Percentiles rank a stretch among this genome's conserved stretches.
Conservation (phyloP, 208 protist species). For the Leishmania major region DNA sequence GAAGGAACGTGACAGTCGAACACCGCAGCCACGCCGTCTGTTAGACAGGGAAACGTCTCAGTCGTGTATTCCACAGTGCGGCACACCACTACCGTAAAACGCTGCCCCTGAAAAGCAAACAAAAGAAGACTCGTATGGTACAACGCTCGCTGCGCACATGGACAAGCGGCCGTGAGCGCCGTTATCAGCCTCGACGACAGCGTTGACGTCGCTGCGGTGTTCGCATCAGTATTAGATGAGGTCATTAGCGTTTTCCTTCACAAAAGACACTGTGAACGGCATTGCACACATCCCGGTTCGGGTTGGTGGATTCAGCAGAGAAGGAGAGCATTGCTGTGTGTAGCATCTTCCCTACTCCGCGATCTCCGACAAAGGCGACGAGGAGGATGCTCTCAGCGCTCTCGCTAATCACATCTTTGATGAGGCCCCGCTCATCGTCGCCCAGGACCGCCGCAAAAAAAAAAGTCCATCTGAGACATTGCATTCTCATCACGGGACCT, state of each 20-base stretch:
- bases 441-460: conserved; percentile 42
- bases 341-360: conserved; percentile 32
- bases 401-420: conserved; percentile 39
- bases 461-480: conserved; percentile 35
- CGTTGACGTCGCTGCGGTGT: conserved; percentile 52
- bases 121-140: conserved; percentile 36
- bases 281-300: conserved; percentile 32
- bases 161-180: conserved; percentile 43
- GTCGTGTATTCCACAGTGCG: conserved; percentile 24
- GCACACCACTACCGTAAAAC: conserved; percentile 55
- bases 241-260: conserved; percentile 47
- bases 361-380: conserved; percentile 33
- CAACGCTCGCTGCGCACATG: conserved; percentile 43
- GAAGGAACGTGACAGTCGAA: conserved; percentile 43
- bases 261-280: conserved; percentile 64
- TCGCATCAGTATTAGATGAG: conserved; percentile 68
- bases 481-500: background rate
- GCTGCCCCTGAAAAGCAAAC: conserved; percentile 39
- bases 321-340: conserved; percentile 55
- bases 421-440: conserved; percentile 28
- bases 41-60: conserved; percentile 34
- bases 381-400: conserved; percentile 41
- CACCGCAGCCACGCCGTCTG: conserved; percentile 36
- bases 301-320: conserved; percentile 27
- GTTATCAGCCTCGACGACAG: conserved; percentile 57